Base-by-base conservation (phyloP, 2,329 filamentous ascomycete genomes). In the Hypomyces perniciosus region DNA sequence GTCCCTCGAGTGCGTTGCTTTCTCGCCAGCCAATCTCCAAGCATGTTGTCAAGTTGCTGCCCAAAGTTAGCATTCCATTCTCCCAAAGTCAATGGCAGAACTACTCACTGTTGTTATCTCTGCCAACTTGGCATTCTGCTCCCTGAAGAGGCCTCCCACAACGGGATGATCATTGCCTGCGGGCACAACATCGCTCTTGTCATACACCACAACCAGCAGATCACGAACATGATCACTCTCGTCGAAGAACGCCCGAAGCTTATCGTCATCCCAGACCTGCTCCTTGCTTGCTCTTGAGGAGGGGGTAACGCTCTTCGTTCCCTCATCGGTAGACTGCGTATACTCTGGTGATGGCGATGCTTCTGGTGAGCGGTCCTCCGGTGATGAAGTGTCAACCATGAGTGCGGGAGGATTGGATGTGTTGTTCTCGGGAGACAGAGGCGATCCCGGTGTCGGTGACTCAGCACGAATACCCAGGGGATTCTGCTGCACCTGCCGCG, bases 151-250 rank as follows among this genome's bases (percentile, higher is more conserved):
- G 26, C 83, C 81, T 10, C 83, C 82, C 46, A 87, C 89, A 41
- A 95, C 77, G 0, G 92, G 92, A 66, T 97, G 91, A 51, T 96
- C 89, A n/a, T 81, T 79, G 1, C 86, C 82, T 6, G 86, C 88
- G 13, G 90, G 87, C 39, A 83, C 79, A 12, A 95, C 84, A 53
- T 91, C 88, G 10, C 84, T 87, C 66, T 91, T 96, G 69, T 97
- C 91, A 64, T 96, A 91, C 29, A 99, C 90, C 54, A 99, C 87
- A 35, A 91, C 80, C 46, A 97, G 78, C 65, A 97, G 80, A 65
- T 99, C 92, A 46, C 89, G 83, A 58, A 99, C 90, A 56, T 96
- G 90, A 33, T 85, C 84, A 54, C 89, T 84, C 59, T 93, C 90
- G 58, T 97, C 92, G 61, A 97, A 86, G 70, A 96, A 99, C 10